Evolutionary conservation across 148 eudicot genomes (phyloP), one percentile per base, ranked within the genome.

Genomic region (Fagopyrum esculentum): DNA sequence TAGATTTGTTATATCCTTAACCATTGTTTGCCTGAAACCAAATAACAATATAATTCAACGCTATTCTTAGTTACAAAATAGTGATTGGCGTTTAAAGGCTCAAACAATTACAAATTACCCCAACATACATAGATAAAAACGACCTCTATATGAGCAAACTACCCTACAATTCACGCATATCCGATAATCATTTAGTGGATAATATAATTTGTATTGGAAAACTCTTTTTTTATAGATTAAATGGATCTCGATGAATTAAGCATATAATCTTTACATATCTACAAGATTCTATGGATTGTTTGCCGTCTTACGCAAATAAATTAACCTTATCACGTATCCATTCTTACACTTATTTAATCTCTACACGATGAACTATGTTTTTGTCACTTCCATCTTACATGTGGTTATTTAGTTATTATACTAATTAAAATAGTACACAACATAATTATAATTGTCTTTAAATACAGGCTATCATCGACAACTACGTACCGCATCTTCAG

Each of bases 401-500:
- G 26, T 26, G 68, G 9, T 29, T 61, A 35, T 35, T 35, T 35
- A 22, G 40, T 2, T 35, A 35, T 35, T 2, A 11, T 40, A 61
- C 44, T 61, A 2, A 26, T 19, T 61, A 61, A 61, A 61, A 61
- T 61, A 35, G 68, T 43, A 61, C 30, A 43, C 11, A 61, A 26
- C 44, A 40, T 61, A 40, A 5, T 29, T 61, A 3, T 9, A 26
- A 61, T 61, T 29, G 68, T 9, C 15, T 54, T 30, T 8, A 6
- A 35, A 8, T 57, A 8, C 43, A 61, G 68, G 68, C 68, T 61
- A 61, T 61, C 68, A 61, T 61, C 30, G 68, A 61, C 43, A 61
- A 61, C 43, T 29, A 61, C 68, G 40, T 35, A 35, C 43, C 43
- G 29, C 44, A 61, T 57, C 29, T 26, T 17, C 29, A 57, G 64